phyloP scores from a whole-genome alignment of 176 grass and related monocot species.

The Cymbopogon citratus region DNA sequence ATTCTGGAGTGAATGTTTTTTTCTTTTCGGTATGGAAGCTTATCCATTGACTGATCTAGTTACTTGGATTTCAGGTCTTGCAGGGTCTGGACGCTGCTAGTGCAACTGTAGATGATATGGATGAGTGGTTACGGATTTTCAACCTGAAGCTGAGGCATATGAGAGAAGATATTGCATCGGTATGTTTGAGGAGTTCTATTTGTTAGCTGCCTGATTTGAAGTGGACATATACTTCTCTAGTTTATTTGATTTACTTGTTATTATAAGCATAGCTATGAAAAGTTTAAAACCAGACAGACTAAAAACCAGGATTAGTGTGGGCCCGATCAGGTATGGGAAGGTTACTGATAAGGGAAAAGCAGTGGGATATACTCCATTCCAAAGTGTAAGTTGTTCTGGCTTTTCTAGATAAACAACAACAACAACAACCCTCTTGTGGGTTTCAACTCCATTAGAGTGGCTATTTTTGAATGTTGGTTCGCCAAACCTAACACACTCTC shows the following conservation, averaged over 20 bases:
- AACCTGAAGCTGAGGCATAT: conserved; percentile 97
- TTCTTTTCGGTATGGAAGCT: neutral
- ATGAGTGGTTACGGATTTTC: conserved; percentile 93
- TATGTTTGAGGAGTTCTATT: conserved; percentile 38
- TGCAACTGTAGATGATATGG: conserved; percentile 82
- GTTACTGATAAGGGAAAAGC: neutral
- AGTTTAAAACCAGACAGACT: neutral
- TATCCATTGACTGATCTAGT: conserved; percentile 16
- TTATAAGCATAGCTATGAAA: neutral
- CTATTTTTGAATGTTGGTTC: too few species aligned
- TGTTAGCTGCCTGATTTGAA: neutral
- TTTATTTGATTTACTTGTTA: conserved; percentile 1
- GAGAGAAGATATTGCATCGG: conserved; percentile 98
- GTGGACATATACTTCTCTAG: neutral
- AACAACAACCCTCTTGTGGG: too few species aligned
- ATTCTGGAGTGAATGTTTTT: neutral
- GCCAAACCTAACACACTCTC: too few species aligned
- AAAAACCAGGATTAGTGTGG: neutral
- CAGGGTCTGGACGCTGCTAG: conserved; percentile 76
- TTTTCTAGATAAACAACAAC: too few species aligned
- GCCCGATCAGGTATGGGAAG: neutral
- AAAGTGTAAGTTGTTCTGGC: too few species aligned
- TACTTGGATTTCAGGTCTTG: conserved; percentile 69
- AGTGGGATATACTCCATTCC: neutral
- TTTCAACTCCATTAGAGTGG: too few species aligned